Percentiles rank a stretch among this genome's conserved stretches.
Evolutionary conservation across 352 stramenopile genomes (phyloP).

Genomic region (Globisporangium emineosum): DNA sequence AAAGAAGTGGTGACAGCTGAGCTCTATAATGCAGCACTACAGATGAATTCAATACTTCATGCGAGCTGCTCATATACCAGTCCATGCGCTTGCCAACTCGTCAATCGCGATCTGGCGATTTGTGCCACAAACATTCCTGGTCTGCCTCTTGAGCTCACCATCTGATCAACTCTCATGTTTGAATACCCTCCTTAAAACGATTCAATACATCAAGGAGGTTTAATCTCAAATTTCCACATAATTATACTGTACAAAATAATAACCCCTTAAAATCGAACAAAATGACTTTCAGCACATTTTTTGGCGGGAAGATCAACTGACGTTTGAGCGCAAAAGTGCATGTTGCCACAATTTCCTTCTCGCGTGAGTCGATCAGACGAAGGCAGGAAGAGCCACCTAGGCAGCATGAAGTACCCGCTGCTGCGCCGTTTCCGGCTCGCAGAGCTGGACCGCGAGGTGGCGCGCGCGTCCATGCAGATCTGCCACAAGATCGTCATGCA

Average conservation of each 20-base stretch:
- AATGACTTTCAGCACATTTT: conserved; percentile 1
- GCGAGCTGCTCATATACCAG: not conserved
- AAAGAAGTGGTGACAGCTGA: not conserved
- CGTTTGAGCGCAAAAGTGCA: conserved; percentile 1
- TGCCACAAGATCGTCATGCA: conserved; percentile 84
- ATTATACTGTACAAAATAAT: not conserved
- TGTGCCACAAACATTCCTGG: not conserved
- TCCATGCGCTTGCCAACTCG: not conserved
- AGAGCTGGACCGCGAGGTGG: conserved; percentile 61
- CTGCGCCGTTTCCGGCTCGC: conserved; percentile 60
- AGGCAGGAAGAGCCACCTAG: not conserved
- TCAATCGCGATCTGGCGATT: not conserved
- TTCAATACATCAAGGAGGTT: not conserved
- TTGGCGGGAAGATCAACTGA: conserved; percentile 12
- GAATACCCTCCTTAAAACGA: not conserved
- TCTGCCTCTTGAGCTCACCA: conserved; percentile 6
- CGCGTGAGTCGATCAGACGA: not conserved
- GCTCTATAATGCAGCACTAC: no score
- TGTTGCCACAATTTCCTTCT: conserved; percentile 7
- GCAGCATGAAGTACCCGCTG: conserved; percentile 56
- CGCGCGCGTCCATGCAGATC: conserved; percentile 78
- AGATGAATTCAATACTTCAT: no score
- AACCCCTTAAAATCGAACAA: not conserved
- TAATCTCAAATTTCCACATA: no score
- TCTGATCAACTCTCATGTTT: not conserved